phyloP scores from a whole-genome alignment of 2,329 filamentous ascomycete species.

The Hortaea werneckii region DNA sequence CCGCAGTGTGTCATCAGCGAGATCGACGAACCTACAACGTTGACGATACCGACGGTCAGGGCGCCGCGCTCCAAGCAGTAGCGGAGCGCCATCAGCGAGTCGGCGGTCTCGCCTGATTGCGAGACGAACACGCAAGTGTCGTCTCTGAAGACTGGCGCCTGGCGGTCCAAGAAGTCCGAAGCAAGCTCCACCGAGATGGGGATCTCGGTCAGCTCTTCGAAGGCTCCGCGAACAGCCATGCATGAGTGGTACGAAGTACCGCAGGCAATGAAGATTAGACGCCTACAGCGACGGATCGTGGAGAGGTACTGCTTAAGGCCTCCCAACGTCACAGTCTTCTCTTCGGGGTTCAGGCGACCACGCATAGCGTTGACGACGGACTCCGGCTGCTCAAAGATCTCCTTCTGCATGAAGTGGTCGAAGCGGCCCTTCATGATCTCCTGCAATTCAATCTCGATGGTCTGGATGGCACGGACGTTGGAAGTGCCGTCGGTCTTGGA shows the following conservation, averaged over 20 bases:
- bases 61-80: constrained; percentile 98
- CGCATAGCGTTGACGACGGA: constrained; percentile 99
- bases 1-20: constrained; percentile 98
- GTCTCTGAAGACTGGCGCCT: constrained; percentile 97
- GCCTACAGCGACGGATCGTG: constrained; percentile 90
- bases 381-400: constrained; percentile 99
- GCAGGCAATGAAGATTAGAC: constrained; percentile 98
- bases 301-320: constrained; percentile 92
- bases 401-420: constrained; percentile 99
- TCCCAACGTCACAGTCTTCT: constrained; percentile 92
- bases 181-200: constrained; percentile 94
- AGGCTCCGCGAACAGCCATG: constrained; percentile 96
- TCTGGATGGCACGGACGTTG: constrained; percentile 97
- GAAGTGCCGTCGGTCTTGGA: constrained; percentile 96
- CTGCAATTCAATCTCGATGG: constrained; percentile 94
- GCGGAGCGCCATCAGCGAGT: constrained; percentile 90
- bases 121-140: constrained; percentile 99
- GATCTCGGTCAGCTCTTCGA: constrained; percentile 96
- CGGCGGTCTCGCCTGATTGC: constrained; percentile 95
- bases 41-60: constrained; percentile 94
- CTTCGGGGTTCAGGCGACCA: constrained; percentile 85
- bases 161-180: constrained; percentile 93
- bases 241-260: constrained; percentile 98
- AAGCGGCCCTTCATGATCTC: constrained; percentile 99
- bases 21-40: constrained; percentile 96